Base-by-base conservation (phyloP, 2,329 filamentous ascomycete genomes). In the Madurella mycetomatis region DNA sequence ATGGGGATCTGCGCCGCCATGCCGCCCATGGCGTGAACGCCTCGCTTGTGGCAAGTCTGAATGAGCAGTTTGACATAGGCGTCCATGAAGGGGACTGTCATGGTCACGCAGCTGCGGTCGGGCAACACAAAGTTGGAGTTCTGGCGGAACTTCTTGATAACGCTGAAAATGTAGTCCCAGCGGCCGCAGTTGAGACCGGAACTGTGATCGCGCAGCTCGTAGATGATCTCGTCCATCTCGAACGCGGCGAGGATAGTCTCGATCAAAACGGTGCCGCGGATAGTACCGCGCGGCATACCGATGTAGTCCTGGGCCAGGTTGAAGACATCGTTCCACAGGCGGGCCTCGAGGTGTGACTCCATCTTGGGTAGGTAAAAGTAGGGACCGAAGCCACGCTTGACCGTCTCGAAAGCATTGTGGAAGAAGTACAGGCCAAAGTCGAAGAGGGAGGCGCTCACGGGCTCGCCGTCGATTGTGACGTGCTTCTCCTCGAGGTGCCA, bases 161-260 rank as follows among this genome's bases (percentile, higher is more conserved):
- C 90, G 72, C 88, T 94, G 82, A 99, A 99, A 76, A 99, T 97
- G 81, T 99, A 99, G 71, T 99, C 94, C 94, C 94, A 99, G 64
- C 94, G 88, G 61, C 94, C 94, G 74, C 94, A 97, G 84, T 99
- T 99, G 68, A 99, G 84, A 46, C 94, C 94, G 7, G 92, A 88
- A 72, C 87, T 92, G 80, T 99, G 94, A 70, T 97, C 92, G 57
- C 94, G 88, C 63, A 99, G 86, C 78, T 97, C 94, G 74, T 96
- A 99, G 76, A 99, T 97, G 75, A 99, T 97, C 84, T 99, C 94
- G 67, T 99, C 94, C 94, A 99, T 99, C 81, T 99, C 94, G 68
- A 99, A 99, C 15, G 92, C 94, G 41, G 94, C 94, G 42, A 92
- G 82, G 72, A 99, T 97, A 53, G 94, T 97, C 82, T 99, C 94